Base-by-base conservation (phyloP, 176 grass and related monocot genomes). In the Elaeis guineensis region DNA sequence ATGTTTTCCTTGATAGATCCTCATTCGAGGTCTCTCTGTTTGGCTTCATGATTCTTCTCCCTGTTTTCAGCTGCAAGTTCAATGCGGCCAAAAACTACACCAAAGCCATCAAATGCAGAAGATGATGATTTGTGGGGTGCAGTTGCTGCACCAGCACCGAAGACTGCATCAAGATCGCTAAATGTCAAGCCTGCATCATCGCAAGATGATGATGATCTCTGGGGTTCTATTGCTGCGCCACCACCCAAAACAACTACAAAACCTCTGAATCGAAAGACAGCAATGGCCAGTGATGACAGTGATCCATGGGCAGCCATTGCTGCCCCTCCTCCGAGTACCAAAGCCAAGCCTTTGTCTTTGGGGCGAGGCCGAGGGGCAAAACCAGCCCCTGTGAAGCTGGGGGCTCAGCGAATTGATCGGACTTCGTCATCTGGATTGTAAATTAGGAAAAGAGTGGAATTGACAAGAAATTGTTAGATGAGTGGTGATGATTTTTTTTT, bases 261-360 rank as follows among this genome's bases (percentile, higher is more conserved):
- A 68, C 56, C 88, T 52, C 69, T 56, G 35, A 86, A 86, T 25
- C 55, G 76, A 26, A 57, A 79, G 55, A 52, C 71, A 63, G 17
- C 59, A 0, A 77, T 54, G 4, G 28, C 17, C 39, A 60, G 50
- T 62, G 73, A 75, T 21, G 80, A 49, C 57, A 83, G 72, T 18
- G 93, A 98, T 71, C 54, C 89, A 58, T 98, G 88, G 88, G 94
- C 88, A 54, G 88, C 85, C 29, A 92, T 98, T 57, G 88, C 94
- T 22, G 94, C 88, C 59, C 88, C 88, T 55, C 78, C 85, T 26
- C 94, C 94, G 6, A 77, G 75, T 65, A 92, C 88, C 55, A 98
- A 80, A 78, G 93, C 81, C n/a, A 92, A 79, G 60, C 94, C 94
- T 17, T 82, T 98, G 17, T 80, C 75, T 19, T 79, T 86, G 22